Base-by-base conservation (phyloP, 2,329 filamentous ascomycete genomes). In the Cordyceps farinosa region DNA sequence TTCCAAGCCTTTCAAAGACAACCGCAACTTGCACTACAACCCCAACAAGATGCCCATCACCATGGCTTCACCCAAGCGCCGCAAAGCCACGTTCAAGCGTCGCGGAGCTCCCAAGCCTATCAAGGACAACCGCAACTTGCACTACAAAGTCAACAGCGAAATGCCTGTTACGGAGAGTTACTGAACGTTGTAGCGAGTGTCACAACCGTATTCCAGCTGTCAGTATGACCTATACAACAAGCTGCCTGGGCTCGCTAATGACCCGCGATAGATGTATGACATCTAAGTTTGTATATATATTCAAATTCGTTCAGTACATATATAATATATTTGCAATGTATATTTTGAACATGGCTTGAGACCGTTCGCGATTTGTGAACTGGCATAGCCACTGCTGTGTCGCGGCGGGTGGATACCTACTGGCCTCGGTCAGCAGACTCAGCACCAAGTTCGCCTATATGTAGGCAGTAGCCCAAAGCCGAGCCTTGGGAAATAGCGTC, bases 11-110 rank as follows among this genome's bases (percentile, higher is more conserved):
- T n/a, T 58, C 38, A 63, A 53, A 13, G 61, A 63, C 29, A 58
- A 58, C 30, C 53, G 61, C 22, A 57, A 63, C 8, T 29, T 63
- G 13, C 38, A 44, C 47, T 63, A 63, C 60, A 52, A 60, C 47
- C n/a, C 55, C 32, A 32, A 32, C 9, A 48, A 17, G 44, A 27
- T 58, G 42, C 55, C 55, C 27, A 27, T 58, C 13, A 44, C 44
- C 32, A 36, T 58, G 30, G 42, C 32, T 9, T 27, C 17, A 10
- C 40, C 55, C 2, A 29, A 48, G n/a, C 27, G 54, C 27, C 29
- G 29, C 22, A 40, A 56, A 5, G 54, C 6, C 9, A 6, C 51
- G 36, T n/a, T 22, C 32, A 13, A 50, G 30, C 45, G n/a, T 34
- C 44, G 45, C n/a, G 3, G 51, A n/a, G 5, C 36, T 11, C 7